Evolutionary conservation across 2,329 filamentous ascomycete species (phyloP).

Genomic region (Tolypocladium nubicola): DNA sequence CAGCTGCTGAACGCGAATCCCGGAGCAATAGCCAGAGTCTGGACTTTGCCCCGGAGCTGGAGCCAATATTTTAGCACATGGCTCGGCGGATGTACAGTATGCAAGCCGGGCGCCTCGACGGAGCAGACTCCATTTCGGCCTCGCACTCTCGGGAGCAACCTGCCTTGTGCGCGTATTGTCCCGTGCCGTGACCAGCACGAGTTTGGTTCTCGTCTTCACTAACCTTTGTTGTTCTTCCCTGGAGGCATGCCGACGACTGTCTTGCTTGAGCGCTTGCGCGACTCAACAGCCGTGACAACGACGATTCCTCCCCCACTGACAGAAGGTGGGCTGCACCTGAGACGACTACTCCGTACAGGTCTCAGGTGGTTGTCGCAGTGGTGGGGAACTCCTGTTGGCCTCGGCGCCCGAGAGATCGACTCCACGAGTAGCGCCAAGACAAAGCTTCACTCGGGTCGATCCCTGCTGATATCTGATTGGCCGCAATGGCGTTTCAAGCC

Average conservation of each 20-base stretch:
- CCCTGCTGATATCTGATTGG: background rate
- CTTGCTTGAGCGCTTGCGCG: background rate
- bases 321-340: slow-evolving; percentile 17
- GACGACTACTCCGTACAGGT: slow-evolving; percentile 12
- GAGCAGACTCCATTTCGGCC: background rate
- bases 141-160: background rate
- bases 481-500: background rate
- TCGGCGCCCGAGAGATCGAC: background rate
- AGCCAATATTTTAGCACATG: background rate
- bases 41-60: background rate
- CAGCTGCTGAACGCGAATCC: background rate
- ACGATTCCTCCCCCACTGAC: background rate
- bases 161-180: background rate
- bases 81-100: background rate
- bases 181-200: background rate
- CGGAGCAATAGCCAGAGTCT: background rate
- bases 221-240: too few relatives aligned
- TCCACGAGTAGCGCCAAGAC: background rate
- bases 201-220: background rate
- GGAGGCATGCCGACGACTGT: background rate
- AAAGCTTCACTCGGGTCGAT: background rate
- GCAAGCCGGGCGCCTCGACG: background rate
- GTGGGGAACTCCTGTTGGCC: slow-evolving; percentile 2
- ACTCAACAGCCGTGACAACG: background rate
- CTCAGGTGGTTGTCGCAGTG: slow-evolving; percentile 17